Percentiles rank a stretch among this genome's conserved stretches.
phyloP scores from a whole-genome alignment of 108 stramenopile genomes.

The Skeletonema costatum region DNA sequence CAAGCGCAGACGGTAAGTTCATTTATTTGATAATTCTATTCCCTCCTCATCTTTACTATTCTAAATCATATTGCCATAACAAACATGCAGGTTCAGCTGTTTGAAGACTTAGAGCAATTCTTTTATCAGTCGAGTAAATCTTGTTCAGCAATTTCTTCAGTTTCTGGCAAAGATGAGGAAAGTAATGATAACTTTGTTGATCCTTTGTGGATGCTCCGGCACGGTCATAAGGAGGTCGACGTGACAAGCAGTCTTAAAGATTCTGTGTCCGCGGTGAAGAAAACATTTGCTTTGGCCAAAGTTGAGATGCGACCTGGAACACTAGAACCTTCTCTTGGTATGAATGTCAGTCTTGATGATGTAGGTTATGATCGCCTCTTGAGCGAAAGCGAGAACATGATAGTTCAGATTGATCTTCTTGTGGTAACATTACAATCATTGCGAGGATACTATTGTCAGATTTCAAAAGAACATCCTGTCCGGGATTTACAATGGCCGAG shows the following conservation, averaged over 20 bases:
- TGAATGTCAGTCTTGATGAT: slow-evolving; percentile 1
- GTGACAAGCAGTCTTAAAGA: background rate
- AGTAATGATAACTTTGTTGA: background rate
- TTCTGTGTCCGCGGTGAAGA: background rate
- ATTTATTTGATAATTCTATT: too few relatives aligned
- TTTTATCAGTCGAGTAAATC: slow-evolving; percentile 19
- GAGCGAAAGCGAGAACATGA: background rate
- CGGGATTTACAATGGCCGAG: slow-evolving; percentile 18
- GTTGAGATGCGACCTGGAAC: slow-evolving; percentile 8
- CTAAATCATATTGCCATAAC: too few relatives aligned
- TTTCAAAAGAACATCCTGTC: slow-evolving; percentile 12
- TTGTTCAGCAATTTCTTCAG: slow-evolving; percentile 9
- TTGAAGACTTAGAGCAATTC: slow-evolving; percentile 30
- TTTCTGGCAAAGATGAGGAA: slow-evolving; percentile 4
- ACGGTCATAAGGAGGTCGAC: slow-evolving; percentile 9
- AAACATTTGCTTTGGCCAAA: slow-evolving; percentile 6
- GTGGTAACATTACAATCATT: slow-evolving; percentile 17
- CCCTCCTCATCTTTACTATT: too few relatives aligned
- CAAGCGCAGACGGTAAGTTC: slow-evolving; percentile 29
- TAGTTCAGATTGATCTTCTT: slow-evolving; percentile 13
- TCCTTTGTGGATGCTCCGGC: slow-evolving; percentile 23
- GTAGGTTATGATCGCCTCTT: slow-evolving; percentile 10
- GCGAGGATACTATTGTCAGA: slow-evolving; percentile 2
- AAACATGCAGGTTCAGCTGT: too few relatives aligned
- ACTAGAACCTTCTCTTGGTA: slow-evolving; percentile 12